Conservation (phyloP, 305 asterid genomes). For the Fraxinus nigra region DNA sequence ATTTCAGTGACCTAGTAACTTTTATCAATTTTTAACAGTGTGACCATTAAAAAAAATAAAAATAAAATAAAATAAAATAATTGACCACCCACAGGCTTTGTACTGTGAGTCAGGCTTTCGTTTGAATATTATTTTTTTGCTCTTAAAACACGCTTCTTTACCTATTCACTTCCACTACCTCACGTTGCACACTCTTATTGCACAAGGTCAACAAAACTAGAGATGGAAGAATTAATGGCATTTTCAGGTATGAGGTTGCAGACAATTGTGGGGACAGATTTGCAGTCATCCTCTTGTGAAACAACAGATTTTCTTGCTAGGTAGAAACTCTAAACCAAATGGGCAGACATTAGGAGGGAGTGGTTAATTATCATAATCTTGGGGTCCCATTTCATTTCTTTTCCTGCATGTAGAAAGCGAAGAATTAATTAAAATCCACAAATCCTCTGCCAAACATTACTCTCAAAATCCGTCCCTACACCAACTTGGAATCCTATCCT, state of each 20-base stretch:
- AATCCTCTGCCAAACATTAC: constrained; percentile 47
- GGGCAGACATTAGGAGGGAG: constrained; percentile 20
- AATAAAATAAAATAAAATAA: too few relatives aligned
- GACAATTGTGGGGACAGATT: constrained; percentile 33
- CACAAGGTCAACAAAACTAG: neutral
- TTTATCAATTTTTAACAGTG: too few relatives aligned
- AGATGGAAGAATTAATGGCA: neutral
- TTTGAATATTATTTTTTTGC: neutral
- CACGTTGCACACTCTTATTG: neutral
- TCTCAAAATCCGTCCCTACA: constrained; percentile 40
- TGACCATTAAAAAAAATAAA: too few relatives aligned
- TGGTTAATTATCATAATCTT: constrained; percentile 8
- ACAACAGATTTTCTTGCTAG: constrained; percentile 39
- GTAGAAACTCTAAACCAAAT: constrained; percentile 25
- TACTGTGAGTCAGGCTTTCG: too few relatives aligned
- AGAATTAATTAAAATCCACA: constrained; percentile 30
- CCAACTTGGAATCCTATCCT: constrained; percentile 38
- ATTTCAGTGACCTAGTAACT: too few relatives aligned
- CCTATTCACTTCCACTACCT: neutral
- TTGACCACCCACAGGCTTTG: too few relatives aligned
- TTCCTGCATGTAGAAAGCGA: constrained; percentile 12
- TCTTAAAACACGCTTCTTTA: neutral
- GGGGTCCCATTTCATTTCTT: constrained; percentile 25
- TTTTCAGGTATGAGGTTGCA: constrained; percentile 1
- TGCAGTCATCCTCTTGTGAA: constrained; percentile 22